Base-by-base conservation (phyloP, 257 asterid genomes). In the Petrea volubilis region DNA sequence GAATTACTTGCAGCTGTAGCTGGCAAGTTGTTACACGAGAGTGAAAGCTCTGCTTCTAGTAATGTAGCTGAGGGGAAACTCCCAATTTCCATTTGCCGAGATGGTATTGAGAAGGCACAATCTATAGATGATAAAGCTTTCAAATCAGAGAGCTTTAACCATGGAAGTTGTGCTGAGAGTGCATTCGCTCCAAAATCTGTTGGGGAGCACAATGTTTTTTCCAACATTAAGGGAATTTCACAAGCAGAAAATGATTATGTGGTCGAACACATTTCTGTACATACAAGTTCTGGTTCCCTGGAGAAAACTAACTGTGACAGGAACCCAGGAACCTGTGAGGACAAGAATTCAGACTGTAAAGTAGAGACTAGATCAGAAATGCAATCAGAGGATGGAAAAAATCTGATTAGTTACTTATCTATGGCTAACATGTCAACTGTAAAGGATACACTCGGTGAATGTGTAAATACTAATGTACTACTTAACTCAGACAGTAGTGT, bases 1-100 rank as follows among this genome's bases (percentile, higher is more conserved):
- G 99, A 95, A 73, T 76, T 95, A 68, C 90, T 95, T 71, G 99
- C 99, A 28, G 88, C 92, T 78, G 98, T 95, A 74, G 99, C 99
- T 36, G 98, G 95, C 47, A 83, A 95, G 78, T 77, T 95, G 60
- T 81, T 92, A 67, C 93, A 79, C 78, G 99, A 90, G 81, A 95
- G 88, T 67, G 97, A 92, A 81, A 82, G 96, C 73, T 95, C 96
- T 44, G 87, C 96, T 64, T 92, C 93, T 9, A 84, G 96, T 79
- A 88, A 88, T 85, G 90, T 84, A 23, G 86, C 69, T 0, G 87
- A 80, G 46, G 85, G 72, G 52, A 84, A 86, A 68, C 75, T 68
- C 60, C 81, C 56, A 12, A 67, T 50, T 41, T 80, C 46, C 31
- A 31, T 52, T 62, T 76, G 66, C 46, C 55, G 3, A 46, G 80